Conservation (phyloP, 2,329 filamentous ascomycete species). For the Sporothrix globosa region DNA sequence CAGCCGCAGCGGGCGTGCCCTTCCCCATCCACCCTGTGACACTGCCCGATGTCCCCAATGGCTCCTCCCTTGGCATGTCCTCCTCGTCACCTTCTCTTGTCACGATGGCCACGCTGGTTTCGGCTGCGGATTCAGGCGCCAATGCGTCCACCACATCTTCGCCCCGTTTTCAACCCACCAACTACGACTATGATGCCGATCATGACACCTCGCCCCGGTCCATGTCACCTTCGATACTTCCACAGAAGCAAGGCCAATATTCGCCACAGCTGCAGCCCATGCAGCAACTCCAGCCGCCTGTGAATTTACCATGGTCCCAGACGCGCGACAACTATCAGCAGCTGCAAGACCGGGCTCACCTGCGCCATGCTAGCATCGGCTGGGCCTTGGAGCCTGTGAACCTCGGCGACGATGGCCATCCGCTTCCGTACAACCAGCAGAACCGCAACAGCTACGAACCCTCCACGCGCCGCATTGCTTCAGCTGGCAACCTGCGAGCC, state of each 20-base stretch:
- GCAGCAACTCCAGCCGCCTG: slow-evolving; percentile 27
- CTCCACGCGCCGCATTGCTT: slow-evolving; percentile 36
- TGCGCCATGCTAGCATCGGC: slow-evolving; percentile 43
- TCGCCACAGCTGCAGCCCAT: slow-evolving; percentile 33
- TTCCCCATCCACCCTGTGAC: slow-evolving; percentile 23
- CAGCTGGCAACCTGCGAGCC: slow-evolving; percentile 37
- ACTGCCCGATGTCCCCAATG: slow-evolving; percentile 28
- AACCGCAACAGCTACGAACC: slow-evolving; percentile 25
- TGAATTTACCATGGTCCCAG: slow-evolving; percentile 25
- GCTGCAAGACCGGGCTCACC: slow-evolving; percentile 38
- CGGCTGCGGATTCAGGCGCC: slow-evolving; percentile 34
- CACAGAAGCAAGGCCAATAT: slow-evolving; percentile 12
- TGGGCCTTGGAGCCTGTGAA: slow-evolving; percentile 44
- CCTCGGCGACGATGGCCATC: slow-evolving; percentile 33
- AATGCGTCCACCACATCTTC: slow-evolving; percentile 29
- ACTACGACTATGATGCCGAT: slow-evolving; percentile 13
- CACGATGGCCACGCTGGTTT: slow-evolving; percentile 32
- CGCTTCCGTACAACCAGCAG: slow-evolving; percentile 30
- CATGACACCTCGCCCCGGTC: slow-evolving; percentile 20
- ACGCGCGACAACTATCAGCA: slow-evolving; percentile 32
- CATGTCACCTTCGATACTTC: slow-evolving; percentile 17
- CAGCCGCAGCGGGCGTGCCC: slow-evolving; percentile 34
- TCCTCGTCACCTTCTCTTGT: slow-evolving; percentile 26
- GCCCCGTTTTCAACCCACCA: slow-evolving; percentile 11
- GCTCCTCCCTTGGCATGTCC: slow-evolving; percentile 12